Conservation (phyloP, 257 asterid genomes). For the Cinchona pubescens region DNA sequence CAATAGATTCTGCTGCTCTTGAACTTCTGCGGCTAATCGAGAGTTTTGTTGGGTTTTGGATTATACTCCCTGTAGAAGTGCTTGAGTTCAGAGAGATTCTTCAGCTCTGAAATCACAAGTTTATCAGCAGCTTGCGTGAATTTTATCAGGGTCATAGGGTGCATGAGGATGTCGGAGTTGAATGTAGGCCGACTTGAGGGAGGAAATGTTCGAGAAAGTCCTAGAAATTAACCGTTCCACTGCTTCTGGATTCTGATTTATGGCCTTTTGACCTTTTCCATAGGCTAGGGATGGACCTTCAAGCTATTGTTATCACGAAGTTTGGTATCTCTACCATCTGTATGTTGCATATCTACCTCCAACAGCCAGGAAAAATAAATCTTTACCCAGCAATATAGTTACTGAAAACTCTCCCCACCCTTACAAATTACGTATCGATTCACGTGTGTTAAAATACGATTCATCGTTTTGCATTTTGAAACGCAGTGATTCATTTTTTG, state of each 20-base stretch:
- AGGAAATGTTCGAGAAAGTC: slow-evolving; percentile 80
- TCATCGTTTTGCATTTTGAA: too few species aligned
- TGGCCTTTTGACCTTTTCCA: slow-evolving; percentile 87
- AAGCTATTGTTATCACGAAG: slow-evolving; percentile 94
- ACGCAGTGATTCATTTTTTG: too few species aligned
- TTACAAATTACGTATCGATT: too few species aligned
- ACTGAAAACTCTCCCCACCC: too few species aligned
- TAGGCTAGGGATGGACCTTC: slow-evolving; percentile 98
- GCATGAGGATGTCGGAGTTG: slow-evolving; percentile 94
- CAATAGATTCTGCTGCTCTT: slow-evolving; percentile 92
- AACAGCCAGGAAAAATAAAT: slow-evolving; percentile 30
- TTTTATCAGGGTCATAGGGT: slow-evolving; percentile 95
- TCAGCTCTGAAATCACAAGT: slow-evolving; percentile 91
- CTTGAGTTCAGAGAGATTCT: slow-evolving; percentile 87
- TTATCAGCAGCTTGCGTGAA: slow-evolving; percentile 97
- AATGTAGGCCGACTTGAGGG: slow-evolving; percentile 90
- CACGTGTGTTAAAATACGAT: too few species aligned
- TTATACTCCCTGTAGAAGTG: slow-evolving; percentile 93
- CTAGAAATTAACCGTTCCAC: slow-evolving; percentile 79
- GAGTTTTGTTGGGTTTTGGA: slow-evolving; percentile 99
- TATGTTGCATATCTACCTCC: slow-evolving; percentile 93
- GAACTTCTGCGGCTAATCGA: slow-evolving; percentile 95
- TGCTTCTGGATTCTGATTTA: slow-evolving; percentile 85
- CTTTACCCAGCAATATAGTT: slow-evolving; percentile 25
- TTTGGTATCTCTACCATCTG: slow-evolving; percentile 83